Evolutionary conservation across 306 rosid species (phyloP), one percentile per base, ranked within the genome.

Genomic region (Cicer cuneatum): DNA sequence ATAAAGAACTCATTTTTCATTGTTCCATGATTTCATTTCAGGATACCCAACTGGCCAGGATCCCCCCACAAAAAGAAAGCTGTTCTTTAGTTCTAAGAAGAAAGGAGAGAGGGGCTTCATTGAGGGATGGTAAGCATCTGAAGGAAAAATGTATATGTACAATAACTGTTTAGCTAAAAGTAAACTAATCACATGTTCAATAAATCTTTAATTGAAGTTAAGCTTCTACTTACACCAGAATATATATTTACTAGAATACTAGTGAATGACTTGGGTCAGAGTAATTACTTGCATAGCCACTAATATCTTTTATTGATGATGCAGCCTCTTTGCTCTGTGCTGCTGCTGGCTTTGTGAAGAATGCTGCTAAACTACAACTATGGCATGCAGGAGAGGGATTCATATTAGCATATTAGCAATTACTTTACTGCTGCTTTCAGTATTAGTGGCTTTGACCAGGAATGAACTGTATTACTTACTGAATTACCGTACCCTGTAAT

Each of bases 341-440:
- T 91, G 97, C 87, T 91, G 97, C 74, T 91, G 95, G 95, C 42
- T 91, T 19, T 92, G 97, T 21, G 96, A 92, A 71, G 84, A 60
- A 75, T 92, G 97, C 75, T 85, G 63, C 84, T 91, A 71, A 87
- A 48, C 29, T 39, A 68, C 33, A 38, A 29, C 11, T 15, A 24
- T 13, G 15, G 37, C 16, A 65, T 47, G 46, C 49, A 64, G 69
- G 11, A 45, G 46, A 57, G 38, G 53, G 47, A 63, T 18, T 42
- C 40, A 76, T 73, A 56, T 19, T 19, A 75, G 71, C 61, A 16
- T 75, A 41, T 61, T 75, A 53, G 10, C 49, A 40, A 73, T 1
- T 10, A 19, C 14, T 56, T 49, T 70, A n/a, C 6, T 16, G 66
- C 11, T 64, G 41, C 37, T 73, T 38, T 47, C 39, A 67, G 54